phyloP scores from a whole-genome alignment of 495 filamentous ascomycete genomes.

The Xylaria telfairii region DNA sequence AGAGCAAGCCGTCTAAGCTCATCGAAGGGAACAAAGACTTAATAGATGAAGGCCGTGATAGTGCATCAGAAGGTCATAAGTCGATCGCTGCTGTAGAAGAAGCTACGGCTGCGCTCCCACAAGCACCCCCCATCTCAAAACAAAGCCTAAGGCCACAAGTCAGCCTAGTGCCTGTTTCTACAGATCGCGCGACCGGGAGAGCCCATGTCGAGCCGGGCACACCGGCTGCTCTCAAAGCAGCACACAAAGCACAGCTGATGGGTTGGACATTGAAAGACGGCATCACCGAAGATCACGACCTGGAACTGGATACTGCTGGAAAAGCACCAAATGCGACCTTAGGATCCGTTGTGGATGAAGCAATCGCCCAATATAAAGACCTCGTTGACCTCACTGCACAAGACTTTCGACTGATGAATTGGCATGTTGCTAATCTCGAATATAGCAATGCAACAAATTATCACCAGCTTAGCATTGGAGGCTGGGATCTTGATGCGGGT shows the following conservation, averaged over 20 bases:
- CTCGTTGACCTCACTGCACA: conserved; percentile 82
- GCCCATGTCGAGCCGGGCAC: conserved; percentile 63
- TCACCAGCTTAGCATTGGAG: conserved; percentile 81
- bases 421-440: conserved; percentile 98
- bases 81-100: conserved; percentile 77
- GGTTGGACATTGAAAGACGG: conserved; percentile 80
- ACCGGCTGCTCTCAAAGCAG: conserved; percentile 65
- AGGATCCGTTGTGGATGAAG: conserved; percentile 87
- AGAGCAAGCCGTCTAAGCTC: conserved; percentile 67
- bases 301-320: conserved; percentile 72
- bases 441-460: conserved; percentile 95
- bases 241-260: conserved; percentile 72
- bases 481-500: conserved; percentile 96
- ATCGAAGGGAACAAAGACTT: conserved; percentile 85
- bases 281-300: conserved; percentile 65
- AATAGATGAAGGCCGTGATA: conserved; percentile 83
- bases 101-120: conserved; percentile 52
- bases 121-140: conserved; percentile 52
- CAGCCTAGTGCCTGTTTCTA: conserved; percentile 62
- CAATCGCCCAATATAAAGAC: conserved; percentile 82
- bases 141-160: conserved; percentile 55
- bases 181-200: conserved; percentile 65
- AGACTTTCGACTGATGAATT: conserved; percentile 91
- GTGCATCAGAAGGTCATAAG: conserved; percentile 69
- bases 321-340: conserved; percentile 71